These are phyloP conservation scores for Pelagophyceae sp. DNA, from an alignment of 352 stramenopile genomes.

Conservation along the genomic window DNA sequence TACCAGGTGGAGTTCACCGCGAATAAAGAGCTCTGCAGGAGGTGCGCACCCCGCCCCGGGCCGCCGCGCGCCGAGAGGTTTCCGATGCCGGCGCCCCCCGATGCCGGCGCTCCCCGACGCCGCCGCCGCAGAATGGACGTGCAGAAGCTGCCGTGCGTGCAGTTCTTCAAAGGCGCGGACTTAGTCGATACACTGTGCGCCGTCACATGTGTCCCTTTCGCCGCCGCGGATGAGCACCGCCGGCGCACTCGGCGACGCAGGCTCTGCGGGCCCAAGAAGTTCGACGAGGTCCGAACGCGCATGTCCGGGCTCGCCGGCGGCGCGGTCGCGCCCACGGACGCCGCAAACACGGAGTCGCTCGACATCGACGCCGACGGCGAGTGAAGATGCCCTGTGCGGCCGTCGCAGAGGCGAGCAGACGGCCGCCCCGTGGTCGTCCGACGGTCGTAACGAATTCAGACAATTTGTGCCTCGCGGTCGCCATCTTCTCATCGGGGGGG, in stretches of 20 bases:
- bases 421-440: too few species aligned
- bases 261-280: neutral
- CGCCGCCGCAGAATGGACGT: neutral
- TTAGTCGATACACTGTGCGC: too few species aligned
- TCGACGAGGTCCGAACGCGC: neutral
- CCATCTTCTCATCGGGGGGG: too few species aligned
- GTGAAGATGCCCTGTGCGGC: too few species aligned
- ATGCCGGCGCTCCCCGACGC: neutral
- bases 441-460: too few species aligned
- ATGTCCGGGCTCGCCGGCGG: neutral
- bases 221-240: too few species aligned
- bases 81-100: too few species aligned
- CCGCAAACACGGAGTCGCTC: neutral
- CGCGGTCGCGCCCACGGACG: too few species aligned
- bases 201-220: too few species aligned
- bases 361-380: neutral
- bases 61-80: too few species aligned
- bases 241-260: neutral
- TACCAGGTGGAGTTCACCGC: slow-evolving; percentile 14
- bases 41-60: neutral
- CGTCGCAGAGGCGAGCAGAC: too few species aligned
- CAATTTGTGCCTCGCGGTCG: too few species aligned
- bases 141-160: slow-evolving; percentile 18
- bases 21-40: slow-evolving; percentile 19
- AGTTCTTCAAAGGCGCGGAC: slow-evolving; percentile 18